A percentile compares a stretch with the other conserved stretches of the same genome.
phyloP scores from a whole-genome alignment of 2,329 filamentous ascomycete species.

The Xylariaceae sp. region DNA sequence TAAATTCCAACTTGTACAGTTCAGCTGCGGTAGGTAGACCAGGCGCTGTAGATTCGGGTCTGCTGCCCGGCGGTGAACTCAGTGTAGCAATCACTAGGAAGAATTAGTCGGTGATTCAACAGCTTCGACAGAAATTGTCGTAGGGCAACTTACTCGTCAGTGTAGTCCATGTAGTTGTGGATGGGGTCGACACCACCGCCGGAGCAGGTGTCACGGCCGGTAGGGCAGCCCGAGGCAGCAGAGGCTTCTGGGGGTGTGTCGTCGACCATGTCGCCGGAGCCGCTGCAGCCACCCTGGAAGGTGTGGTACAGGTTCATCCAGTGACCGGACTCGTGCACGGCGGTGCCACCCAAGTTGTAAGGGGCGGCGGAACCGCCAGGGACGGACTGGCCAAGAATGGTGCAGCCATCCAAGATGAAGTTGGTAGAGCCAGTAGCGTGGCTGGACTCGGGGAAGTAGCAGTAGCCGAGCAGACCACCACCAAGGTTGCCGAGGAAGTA shows the following conservation, averaged over 20 bases:
- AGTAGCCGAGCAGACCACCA: conserved; percentile 40
- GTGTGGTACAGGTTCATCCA: conserved; percentile 41
- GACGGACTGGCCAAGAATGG: conserved; percentile 22
- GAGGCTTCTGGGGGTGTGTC: conserved; percentile 40
- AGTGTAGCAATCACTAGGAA: conserved; percentile 37
- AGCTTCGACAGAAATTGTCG: conserved; percentile 5
- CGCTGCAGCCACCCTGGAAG: conserved; percentile 41
- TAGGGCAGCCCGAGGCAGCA: conserved; percentile 34
- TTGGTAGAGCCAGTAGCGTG: conserved; percentile 30
- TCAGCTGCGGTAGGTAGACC: conserved; percentile 33
- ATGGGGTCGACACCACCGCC: conserved; percentile 31
- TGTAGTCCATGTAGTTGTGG: conserved; percentile 37
- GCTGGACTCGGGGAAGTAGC: conserved; percentile 44
- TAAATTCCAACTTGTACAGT: not conserved
- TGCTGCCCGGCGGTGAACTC: conserved; percentile 43
- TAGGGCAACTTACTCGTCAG: conserved; percentile 35
- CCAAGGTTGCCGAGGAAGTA: conserved; percentile 40
- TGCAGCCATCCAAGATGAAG: conserved; percentile 36
- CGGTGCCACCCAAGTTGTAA: conserved; percentile 35
- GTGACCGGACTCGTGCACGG: conserved; percentile 37
- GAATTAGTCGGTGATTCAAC: conserved; percentile 19
- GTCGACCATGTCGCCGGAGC: conserved; percentile 34
- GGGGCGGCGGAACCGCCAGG: conserved; percentile 24
- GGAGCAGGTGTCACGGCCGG: conserved; percentile 31
- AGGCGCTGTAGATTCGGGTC: conserved; percentile 38